Base-by-base conservation (phyloP, 2,329 filamentous ascomycete species). In the Raffaelea albimanens region DNA sequence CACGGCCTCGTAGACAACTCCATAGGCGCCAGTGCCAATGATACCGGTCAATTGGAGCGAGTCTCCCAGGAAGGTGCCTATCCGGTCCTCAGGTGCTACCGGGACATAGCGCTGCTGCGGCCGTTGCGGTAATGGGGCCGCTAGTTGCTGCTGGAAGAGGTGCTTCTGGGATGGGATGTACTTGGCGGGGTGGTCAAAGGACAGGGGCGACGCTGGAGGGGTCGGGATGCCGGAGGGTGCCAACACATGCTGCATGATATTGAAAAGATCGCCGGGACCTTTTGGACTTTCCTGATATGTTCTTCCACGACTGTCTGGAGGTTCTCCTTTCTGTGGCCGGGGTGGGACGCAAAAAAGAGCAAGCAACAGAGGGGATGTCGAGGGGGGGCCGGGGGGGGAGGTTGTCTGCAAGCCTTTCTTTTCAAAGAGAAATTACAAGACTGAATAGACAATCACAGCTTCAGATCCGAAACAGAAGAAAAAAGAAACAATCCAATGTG, bases 11-110 rank as follows among this genome's bases (percentile, higher is more conserved):
- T 97, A 97, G 22, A 98, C 93, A 39, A 96, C 90, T 55, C 93
- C 93, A 67, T 98, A 98, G 49, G 93, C 93, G 57, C 93, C 93
- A 44, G 91, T 87, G 55, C 93, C 93, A 53, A 97, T 77, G 58
- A 97, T 87, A 53, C 82, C 79, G 54, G 82, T 87, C 59, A 97
- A 73, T 69, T 91, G 83, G 57, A 96, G 76, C 63, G 86, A 82
- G 62, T 85, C 84, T 58, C 87, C 87, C 55, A 97, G 77, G 57
- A 91, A 75, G 57, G 83, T 80, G 65, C 91, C 90, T 73, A 97
- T 69, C 61, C 89, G 82, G 62, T 90, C 87, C 75, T 95, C 87
- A 39, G 90, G 88, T 48, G 79, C 67, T 58, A 77, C 70, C 52
- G 79, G 81, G 47, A 75, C 67, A 58, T 68, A 78, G 57, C 40